These are phyloP conservation scores for Lepidium didymum DNA, from an alignment of 345 rosid genomes.

Conservation along the genomic window DNA sequence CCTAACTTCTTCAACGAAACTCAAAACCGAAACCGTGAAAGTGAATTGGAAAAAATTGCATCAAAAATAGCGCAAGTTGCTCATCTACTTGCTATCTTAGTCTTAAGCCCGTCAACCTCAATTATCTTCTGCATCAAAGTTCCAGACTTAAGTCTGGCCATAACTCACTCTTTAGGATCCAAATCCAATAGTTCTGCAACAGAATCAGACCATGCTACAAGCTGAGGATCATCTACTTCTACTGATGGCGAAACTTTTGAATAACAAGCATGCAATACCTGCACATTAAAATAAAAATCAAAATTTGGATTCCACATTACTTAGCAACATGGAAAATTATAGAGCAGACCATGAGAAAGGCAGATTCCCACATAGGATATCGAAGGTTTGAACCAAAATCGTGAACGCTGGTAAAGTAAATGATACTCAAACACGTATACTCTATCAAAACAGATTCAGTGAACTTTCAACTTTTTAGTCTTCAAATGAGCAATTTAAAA, in stretches of 20 bases:
- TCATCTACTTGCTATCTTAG: neutral
- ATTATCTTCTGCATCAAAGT: neutral
- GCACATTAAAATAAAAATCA: neutral
- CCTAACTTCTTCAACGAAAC: neutral
- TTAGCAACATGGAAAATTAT: neutral
- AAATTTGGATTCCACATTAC: neutral
- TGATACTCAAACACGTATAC: neutral
- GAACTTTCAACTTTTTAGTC: neutral
- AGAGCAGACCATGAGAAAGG: neutral
- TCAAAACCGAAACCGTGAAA: neutral
- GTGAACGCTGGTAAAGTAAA: neutral
- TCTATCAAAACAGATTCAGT: neutral
- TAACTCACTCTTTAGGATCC: constrained; percentile 85
- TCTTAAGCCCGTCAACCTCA: neutral
- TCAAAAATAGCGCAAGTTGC: neutral
- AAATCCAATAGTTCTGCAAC: constrained; percentile 73
- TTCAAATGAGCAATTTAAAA: neutral
- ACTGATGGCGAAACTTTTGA: constrained; percentile 82
- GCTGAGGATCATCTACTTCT: constrained; percentile 82
- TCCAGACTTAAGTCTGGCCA: neutral
- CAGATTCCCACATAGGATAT: neutral
- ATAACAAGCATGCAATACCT: constrained; percentile 92
- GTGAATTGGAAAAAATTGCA: neutral
- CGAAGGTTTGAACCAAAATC: neutral
- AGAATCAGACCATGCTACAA: constrained; percentile 91